Conservation (phyloP, 371 early-diverging fungal genomes). For the Lichtheimia corymbifera region DNA sequence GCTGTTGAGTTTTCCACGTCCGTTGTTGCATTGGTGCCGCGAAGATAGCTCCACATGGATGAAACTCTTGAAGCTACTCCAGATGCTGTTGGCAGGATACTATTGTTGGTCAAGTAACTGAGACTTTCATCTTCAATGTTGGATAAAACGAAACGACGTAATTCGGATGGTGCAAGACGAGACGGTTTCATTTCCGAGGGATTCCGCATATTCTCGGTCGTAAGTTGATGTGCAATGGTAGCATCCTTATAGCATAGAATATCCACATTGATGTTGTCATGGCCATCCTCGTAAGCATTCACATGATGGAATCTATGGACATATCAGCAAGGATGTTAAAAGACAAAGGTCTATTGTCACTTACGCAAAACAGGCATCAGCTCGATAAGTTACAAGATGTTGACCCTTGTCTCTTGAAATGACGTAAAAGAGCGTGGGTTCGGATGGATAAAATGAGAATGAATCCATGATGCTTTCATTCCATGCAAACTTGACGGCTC, state of each 20-base stretch:
- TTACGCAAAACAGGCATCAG: constrained; percentile 59
- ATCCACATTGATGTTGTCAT: constrained; percentile 62
- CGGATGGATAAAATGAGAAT: constrained; percentile 54
- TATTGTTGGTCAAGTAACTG: constrained; percentile 24
- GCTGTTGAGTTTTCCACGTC: constrained; percentile 14
- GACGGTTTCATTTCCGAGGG: constrained; percentile 44
- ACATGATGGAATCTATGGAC: constrained; percentile 59
- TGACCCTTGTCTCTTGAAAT: constrained; percentile 65
- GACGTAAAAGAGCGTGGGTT: constrained; percentile 67
- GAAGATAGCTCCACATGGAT: constrained; percentile 27
- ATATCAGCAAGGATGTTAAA: not conserved
- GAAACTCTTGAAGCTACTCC: constrained; percentile 30
- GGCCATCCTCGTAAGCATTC: constrained; percentile 71
- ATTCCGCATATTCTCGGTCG: constrained; percentile 52
- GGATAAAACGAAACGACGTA: constrained; percentile 62
- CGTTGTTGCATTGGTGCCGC: constrained; percentile 17
- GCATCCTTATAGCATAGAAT: constrained; percentile 66
- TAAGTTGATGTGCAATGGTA: constrained; percentile 58
- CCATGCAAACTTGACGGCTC: constrained; percentile 69
- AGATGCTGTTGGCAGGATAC: constrained; percentile 27
- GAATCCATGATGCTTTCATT: constrained; percentile 69
- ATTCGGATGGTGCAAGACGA: constrained; percentile 52
- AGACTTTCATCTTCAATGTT: constrained; percentile 57
- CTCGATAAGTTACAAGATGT: constrained; percentile 63
- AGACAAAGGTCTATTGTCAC: not conserved